These are phyloP conservation scores for Lactarius akahatsu DNA, from an alignment of 768 basidiomycete species.

Conservation along the genomic window DNA sequence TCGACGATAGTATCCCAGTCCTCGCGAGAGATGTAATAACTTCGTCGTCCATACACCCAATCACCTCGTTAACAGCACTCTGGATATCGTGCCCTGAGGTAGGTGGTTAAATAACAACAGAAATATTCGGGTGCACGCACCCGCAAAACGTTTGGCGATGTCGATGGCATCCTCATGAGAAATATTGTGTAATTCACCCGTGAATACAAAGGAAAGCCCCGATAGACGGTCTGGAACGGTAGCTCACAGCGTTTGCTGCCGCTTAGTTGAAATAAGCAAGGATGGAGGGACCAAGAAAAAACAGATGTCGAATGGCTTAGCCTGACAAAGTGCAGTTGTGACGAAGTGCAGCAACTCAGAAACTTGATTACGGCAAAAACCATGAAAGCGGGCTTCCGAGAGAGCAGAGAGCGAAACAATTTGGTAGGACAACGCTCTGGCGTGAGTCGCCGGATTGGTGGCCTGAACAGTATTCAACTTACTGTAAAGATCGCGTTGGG, in stretches of 20 bases:
- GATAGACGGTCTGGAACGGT: slow-evolving; percentile 79
- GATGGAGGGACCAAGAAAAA: too few species aligned
- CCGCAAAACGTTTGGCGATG: slow-evolving; percentile 88
- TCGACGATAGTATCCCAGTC: slow-evolving; percentile 98
- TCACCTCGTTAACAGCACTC: slow-evolving; percentile 80
- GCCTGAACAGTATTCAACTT: too few species aligned
- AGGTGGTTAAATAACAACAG: background rate
- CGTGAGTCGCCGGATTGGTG: too few species aligned
- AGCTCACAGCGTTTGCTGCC: slow-evolving; percentile 49
- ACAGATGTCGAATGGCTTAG: too few species aligned
- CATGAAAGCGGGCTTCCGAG: too few species aligned
- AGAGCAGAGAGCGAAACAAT: too few species aligned
- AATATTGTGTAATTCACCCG: slow-evolving; percentile 85
- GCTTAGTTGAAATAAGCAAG: too few species aligned
- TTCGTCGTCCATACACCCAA: slow-evolving; percentile 89
- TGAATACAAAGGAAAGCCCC: slow-evolving; percentile 92
- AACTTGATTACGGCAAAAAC: too few species aligned
- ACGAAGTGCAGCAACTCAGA: too few species aligned
- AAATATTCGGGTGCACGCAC: slow-evolving; percentile 48
- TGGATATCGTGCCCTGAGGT: slow-evolving; percentile 35
- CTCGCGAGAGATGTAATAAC: slow-evolving; percentile 73
- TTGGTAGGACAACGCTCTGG: too few species aligned
- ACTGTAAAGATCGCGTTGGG: too few species aligned
- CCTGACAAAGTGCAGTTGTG: too few species aligned
- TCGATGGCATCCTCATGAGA: slow-evolving; percentile 85